A percentile compares a stretch with the other conserved stretches of the same genome.
phyloP scores from a whole-genome alignment of 2,329 filamentous ascomycete genomes.

The Sordariomycetes sp. region DNA sequence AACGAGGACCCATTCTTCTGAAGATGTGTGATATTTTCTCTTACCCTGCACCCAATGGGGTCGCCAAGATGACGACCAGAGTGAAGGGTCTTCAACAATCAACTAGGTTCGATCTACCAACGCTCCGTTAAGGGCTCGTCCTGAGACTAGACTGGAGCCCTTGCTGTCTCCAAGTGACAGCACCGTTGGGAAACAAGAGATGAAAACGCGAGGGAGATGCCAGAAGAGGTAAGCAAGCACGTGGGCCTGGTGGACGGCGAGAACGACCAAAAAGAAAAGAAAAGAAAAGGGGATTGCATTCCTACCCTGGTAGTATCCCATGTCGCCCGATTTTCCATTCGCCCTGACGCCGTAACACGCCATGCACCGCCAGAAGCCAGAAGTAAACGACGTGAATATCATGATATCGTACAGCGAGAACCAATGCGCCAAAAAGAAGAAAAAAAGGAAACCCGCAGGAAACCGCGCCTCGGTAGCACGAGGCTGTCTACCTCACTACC shows the following conservation, averaged over 20 bases:
- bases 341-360: not conserved
- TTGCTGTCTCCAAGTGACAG: constrained; percentile 53
- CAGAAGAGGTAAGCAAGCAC: not conserved
- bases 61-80: constrained; percentile 12
- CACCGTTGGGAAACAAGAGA: constrained; percentile 48
- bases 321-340: not conserved
- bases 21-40: constrained; percentile 27
- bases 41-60: constrained; percentile 24
- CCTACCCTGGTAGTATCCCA: not conserved
- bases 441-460: too few species aligned
- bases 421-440: not conserved
- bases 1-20: not conserved
- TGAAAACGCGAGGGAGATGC: not conserved
- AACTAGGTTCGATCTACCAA: constrained; percentile 44
- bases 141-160: constrained; percentile 45
- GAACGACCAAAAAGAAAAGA: not conserved
- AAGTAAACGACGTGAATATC: not conserved
- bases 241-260: not conserved
- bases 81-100: constrained; percentile 24
- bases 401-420: not conserved
- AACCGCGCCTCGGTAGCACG: not conserved
- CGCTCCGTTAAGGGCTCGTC: constrained; percentile 60
- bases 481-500: not conserved
- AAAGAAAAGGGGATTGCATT: not conserved
- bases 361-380: not conserved